Conservation (phyloP, 2,329 filamentous ascomycete species). For the Diaporthe eres region DNA sequence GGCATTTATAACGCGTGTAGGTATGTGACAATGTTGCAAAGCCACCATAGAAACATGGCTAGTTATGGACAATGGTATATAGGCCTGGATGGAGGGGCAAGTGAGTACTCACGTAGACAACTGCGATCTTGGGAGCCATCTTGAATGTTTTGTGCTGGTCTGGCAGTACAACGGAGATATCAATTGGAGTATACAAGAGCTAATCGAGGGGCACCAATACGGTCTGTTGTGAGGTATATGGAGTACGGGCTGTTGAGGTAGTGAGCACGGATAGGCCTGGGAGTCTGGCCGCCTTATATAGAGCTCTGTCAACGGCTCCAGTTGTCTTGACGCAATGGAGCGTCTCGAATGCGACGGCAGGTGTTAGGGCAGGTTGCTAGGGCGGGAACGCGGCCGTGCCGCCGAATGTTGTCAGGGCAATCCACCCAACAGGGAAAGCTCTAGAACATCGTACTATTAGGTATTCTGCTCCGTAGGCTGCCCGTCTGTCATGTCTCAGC, state of each 20-base stretch:
- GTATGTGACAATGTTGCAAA: neutral
- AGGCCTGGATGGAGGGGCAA: constrained; percentile 35
- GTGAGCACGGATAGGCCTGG: neutral
- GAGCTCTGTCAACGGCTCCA: neutral
- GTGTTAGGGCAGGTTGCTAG: constrained; percentile 7
- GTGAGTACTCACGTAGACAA: constrained; percentile 80
- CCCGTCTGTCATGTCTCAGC: constrained; percentile 13
- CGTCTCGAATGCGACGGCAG: constrained; percentile 27
- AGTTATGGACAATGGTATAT: neutral
- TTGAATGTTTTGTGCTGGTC: constrained; percentile 52
- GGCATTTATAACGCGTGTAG: no score
- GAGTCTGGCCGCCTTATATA: constrained; percentile 29
- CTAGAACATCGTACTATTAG: neutral
- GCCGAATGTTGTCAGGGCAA: constrained; percentile 27
- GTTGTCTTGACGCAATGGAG: constrained; percentile 34
- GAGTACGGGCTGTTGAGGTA: neutral
- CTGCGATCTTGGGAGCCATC: constrained; percentile 94
- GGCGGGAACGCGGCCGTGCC: constrained; percentile 4
- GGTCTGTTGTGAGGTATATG: neutral
- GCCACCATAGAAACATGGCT: neutral
- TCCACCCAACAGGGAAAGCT: constrained; percentile 24
- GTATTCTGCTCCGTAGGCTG: neutral
- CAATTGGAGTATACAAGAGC: constrained; percentile 3
- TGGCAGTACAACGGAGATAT: neutral
- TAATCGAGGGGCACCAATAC: constrained; percentile 1